These are phyloP conservation scores for Westerdykella sp. DNA, from an alignment of 2,329 filamentous ascomycete genomes.

Conservation along the genomic window DNA sequence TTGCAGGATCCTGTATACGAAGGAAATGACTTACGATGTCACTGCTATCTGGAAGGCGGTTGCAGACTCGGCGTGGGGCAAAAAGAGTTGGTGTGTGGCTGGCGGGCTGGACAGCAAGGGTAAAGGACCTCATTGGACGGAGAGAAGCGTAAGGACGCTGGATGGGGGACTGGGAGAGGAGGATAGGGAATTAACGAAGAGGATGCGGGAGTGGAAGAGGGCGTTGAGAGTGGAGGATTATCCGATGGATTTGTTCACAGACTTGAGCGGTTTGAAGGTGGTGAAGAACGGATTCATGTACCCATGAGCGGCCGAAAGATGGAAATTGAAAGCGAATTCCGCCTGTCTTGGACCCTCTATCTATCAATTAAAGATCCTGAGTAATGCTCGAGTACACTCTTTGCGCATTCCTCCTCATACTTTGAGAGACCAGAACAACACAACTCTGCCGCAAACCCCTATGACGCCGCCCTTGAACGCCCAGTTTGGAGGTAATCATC, in stretches of 20 bases:
- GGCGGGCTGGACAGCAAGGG: conserved; percentile 20
- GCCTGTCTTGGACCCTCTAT: too few species aligned
- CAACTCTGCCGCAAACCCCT: too few species aligned
- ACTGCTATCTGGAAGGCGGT: conserved; percentile 49
- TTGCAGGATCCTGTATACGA: conserved; percentile 56
- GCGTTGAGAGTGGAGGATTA: conserved; percentile 24
- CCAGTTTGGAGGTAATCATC: too few species aligned
- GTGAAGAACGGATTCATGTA: conserved; percentile 21
- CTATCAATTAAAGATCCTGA: too few species aligned
- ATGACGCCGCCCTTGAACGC: too few species aligned
- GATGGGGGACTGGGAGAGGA: conserved; percentile 12
- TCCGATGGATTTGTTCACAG: conserved; percentile 32
- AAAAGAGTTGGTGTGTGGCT: conserved; percentile 27
- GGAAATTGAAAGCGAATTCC: too few species aligned
- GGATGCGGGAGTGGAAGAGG: conserved; percentile 27
- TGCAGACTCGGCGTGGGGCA: conserved; percentile 32
- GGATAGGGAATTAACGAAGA: conserved; percentile 21
- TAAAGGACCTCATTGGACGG: conserved; percentile 15
- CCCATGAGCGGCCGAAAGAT: conserved; percentile 1
- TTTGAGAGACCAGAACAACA: too few species aligned
- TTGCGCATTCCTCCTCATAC: too few species aligned
- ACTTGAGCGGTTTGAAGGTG: conserved; percentile 18
- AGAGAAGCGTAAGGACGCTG: not conserved
- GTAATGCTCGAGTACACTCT: too few species aligned
- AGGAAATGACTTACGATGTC: conserved; percentile 49